Base-by-base conservation (phyloP, 345 rosid genomes). In the Gossypium rotundifolium region DNA sequence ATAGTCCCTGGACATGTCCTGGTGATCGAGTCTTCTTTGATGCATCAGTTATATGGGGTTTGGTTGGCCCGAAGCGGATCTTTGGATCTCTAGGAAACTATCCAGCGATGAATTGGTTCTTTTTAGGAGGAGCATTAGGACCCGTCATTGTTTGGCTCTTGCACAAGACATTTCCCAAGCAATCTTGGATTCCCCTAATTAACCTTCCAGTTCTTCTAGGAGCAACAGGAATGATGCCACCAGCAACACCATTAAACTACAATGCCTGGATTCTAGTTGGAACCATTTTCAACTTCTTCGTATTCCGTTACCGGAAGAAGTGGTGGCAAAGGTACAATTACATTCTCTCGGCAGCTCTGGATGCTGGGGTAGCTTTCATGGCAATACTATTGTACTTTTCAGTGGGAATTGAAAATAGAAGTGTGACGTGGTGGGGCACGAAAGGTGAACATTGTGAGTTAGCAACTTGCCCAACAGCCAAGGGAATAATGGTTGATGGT, bases 291-390 rank as follows among this genome's bases (percentile, higher is more conserved):
- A 94, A 94, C 80, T 90, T 92, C 70, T 92, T 92, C 75, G 38
- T 90, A 66, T 92, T 89, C 82, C 82, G 89, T 57, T 92, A 90
- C 76, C 67, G 83, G 29, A 92, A 90, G 87, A 77, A 74, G 66
- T 89, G 97, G 97, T 92, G 97, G 97, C 91, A 94, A 79, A 88
- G 96, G 82, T 89, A 93, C 81, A 89, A 91, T 63, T 93, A 91
- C 64, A 80, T 89, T 72, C 93, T 94, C 10, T 94, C 97, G 33
- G 97, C 93, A 42, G 95, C 94, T 1, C 75, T 94, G 55, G 96
- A 89, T 42, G 97, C 96, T 2, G 94, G 98, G 72, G 92, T 90
- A 68, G 94, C 93, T 54, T 92, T 87, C 87, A 92, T 94, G 96
- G 91, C 91, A 23, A 88, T 92, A 70, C 74, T 88, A 40, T 72